Conservation (phyloP, 305 asterid species). For the Fraxinus velutina region DNA sequence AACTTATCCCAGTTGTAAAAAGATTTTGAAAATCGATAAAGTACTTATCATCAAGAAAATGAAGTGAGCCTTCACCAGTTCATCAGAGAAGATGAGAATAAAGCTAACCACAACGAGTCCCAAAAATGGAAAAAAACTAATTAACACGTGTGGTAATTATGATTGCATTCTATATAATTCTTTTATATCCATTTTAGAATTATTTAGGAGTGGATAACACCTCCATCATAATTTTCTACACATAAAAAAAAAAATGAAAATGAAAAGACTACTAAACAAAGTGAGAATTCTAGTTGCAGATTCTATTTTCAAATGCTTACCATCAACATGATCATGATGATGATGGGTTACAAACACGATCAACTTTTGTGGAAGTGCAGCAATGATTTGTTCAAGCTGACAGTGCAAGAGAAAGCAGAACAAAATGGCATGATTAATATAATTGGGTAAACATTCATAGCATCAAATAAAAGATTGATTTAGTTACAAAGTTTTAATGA, state of each 20-base stretch:
- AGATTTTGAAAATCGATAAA: neutral
- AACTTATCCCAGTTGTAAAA: neutral
- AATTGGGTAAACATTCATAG: conserved; percentile 5
- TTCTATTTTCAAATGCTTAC: conserved; percentile 40
- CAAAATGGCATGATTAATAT: conserved; percentile 8
- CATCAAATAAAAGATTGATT: neutral
- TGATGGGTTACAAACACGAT: conserved; percentile 88
- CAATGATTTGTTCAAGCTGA: conserved; percentile 78
- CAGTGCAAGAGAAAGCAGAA: conserved; percentile 21
- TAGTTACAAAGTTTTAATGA: neutral
- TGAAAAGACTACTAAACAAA: neutral
- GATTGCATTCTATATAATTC: neutral
- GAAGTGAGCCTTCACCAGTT: neutral
- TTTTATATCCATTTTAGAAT: neutral
- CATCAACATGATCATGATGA: conserved; percentile 88
- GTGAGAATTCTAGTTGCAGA: neutral
- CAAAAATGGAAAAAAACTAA: neutral
- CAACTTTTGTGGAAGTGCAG: conserved; percentile 72
- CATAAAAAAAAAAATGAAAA: neutral
- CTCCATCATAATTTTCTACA: neutral
- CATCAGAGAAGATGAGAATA: neutral
- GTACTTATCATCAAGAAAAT: neutral
- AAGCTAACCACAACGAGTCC: neutral
- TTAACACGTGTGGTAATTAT: neutral
- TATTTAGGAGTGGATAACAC: neutral